A percentile compares a stretch with the other conserved stretches of the same genome.
These are phyloP conservation scores for Croton setiger DNA, from an alignment of 441 rosid genomes.

Conservation along the genomic window DNA sequence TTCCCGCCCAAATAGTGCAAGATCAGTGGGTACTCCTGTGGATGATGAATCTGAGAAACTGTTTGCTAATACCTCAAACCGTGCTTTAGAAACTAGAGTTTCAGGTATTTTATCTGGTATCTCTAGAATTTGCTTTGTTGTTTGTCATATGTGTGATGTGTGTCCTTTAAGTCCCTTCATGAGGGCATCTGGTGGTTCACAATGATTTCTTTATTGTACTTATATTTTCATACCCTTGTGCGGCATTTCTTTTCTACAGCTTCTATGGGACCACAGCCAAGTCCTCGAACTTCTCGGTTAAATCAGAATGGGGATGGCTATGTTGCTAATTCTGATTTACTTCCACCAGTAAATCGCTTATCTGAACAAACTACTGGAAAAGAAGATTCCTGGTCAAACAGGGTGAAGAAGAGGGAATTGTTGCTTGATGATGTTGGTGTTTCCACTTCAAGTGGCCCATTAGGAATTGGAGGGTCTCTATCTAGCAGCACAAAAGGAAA, in stretches of 20 bases:
- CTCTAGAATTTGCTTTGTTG: conserved; percentile 12
- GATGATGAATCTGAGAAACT: conserved; percentile 54
- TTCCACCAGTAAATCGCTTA: conserved; percentile 41
- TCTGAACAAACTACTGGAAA: conserved; percentile 44
- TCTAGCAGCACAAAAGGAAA: conserved; percentile 84
- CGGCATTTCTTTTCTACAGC: conserved; percentile 44
- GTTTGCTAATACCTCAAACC: conserved; percentile 26
- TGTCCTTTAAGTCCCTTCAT: conserved; percentile 6
- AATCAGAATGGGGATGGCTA: conserved; percentile 48
- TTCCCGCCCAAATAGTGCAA: conserved; percentile 36
- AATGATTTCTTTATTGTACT: background rate
- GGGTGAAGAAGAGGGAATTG: conserved; percentile 86
- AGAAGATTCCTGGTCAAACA: conserved; percentile 74
- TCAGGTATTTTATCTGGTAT: conserved; percentile 33
- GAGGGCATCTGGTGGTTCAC: conserved; percentile 15
- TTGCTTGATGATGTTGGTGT: conserved; percentile 81
- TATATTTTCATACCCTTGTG: conserved; percentile 5
- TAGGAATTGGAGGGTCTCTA: conserved; percentile 59
- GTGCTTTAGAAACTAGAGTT: conserved; percentile 36
- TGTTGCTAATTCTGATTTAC: conserved; percentile 41
- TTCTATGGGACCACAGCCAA: conserved; percentile 52
- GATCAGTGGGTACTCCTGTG: conserved; percentile 30
- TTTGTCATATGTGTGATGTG: background rate
- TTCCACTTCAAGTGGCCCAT: conserved; percentile 31
- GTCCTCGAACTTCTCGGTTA: conserved; percentile 41